Percentiles rank a stretch among this genome's conserved stretches.
phyloP scores from a whole-genome alignment of 345 rosid genomes.

The Streptanthus diversifolius region DNA sequence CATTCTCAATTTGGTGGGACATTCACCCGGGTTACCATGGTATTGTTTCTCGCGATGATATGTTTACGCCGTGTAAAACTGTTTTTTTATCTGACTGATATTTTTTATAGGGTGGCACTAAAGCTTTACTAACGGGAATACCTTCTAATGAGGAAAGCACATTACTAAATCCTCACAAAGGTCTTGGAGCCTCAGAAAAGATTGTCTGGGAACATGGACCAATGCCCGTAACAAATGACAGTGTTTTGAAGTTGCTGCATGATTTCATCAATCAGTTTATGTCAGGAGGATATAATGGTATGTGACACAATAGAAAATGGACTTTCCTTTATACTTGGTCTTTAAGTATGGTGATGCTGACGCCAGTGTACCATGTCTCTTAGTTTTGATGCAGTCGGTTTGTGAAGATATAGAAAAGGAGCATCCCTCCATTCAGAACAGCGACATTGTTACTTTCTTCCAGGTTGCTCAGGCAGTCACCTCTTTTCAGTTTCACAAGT shows the following conservation, averaged over 20 bases:
- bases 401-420: conserved; percentile 85
- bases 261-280: conserved; percentile 78
- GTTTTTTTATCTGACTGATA: neutral
- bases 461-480: conserved; percentile 75
- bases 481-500: conserved; percentile 75
- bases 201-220: conserved; percentile 60
- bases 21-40: conserved; percentile 78
- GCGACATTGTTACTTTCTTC: conserved; percentile 69
- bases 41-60: conserved; percentile 31
- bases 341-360: conserved; percentile 16
- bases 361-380: conserved; percentile 18
- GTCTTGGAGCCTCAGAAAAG: conserved; percentile 48
- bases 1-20: conserved; percentile 89
- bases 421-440: conserved; percentile 67
- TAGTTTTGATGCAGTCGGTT: conserved; percentile 84
- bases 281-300: conserved; percentile 89
- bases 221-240: conserved; percentile 46
- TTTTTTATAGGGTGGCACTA: conserved; percentile 75
- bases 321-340: conserved; percentile 7
- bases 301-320: neutral
- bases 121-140: conserved; percentile 64
- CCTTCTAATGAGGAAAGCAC: conserved; percentile 43
- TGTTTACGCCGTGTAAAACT: neutral
- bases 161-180: conserved; percentile 43
- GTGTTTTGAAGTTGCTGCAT: conserved; percentile 58